phyloP scores from a whole-genome alignment of 2,329 filamentous ascomycete species.

The Colletotrichum spaethianum region DNA sequence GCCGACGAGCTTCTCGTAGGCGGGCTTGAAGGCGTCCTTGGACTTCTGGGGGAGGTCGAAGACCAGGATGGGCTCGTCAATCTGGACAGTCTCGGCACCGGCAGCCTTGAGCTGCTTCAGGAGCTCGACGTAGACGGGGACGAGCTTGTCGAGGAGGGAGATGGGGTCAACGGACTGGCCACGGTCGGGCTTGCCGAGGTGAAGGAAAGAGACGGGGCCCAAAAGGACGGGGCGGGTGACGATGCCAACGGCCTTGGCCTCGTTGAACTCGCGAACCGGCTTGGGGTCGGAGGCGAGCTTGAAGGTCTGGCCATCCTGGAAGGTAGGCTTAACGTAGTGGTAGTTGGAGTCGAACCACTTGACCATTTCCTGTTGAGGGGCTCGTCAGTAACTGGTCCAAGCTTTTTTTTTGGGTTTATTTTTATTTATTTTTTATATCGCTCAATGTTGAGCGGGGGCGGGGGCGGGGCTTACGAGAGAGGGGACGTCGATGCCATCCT shows the following conservation, averaged over 20 bases:
- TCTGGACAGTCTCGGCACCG: slow-evolving; percentile 96
- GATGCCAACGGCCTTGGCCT: slow-evolving; percentile 98
- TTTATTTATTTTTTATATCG: slow-evolving; percentile 56
- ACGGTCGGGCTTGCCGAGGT: slow-evolving; percentile 98
- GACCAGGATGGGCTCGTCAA: slow-evolving; percentile 97
- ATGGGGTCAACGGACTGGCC: slow-evolving; percentile 94
- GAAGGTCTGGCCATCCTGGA: slow-evolving; percentile 98
- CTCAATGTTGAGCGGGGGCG: slow-evolving; percentile 26
- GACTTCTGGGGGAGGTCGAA: slow-evolving; percentile 91
- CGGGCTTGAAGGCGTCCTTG: slow-evolving; percentile 98
- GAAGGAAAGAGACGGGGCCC: slow-evolving; percentile 97
- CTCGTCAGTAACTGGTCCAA: slow-evolving; percentile 24
- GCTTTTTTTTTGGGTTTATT: slow-evolving; percentile 43
- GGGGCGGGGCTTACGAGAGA: slow-evolving; percentile 64
- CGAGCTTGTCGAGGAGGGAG: slow-evolving; percentile 90
- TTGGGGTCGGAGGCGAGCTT: slow-evolving; percentile 90
- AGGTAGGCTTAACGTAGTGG: slow-evolving; percentile 99
- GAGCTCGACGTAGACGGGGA: slow-evolving; percentile 95
- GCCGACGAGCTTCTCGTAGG: slow-evolving; percentile 88
- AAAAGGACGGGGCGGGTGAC: slow-evolving; percentile 93
- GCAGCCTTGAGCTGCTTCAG: slow-evolving; percentile 94
- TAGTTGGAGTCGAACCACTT: slow-evolving; percentile 99
- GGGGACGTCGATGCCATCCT: slow-evolving; percentile 92
- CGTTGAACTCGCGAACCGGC: slow-evolving; percentile 93
- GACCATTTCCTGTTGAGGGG: slow-evolving; percentile 82